phyloP scores from a whole-genome alignment of 768 basidiomycete species.

The Mycena venus region DNA sequence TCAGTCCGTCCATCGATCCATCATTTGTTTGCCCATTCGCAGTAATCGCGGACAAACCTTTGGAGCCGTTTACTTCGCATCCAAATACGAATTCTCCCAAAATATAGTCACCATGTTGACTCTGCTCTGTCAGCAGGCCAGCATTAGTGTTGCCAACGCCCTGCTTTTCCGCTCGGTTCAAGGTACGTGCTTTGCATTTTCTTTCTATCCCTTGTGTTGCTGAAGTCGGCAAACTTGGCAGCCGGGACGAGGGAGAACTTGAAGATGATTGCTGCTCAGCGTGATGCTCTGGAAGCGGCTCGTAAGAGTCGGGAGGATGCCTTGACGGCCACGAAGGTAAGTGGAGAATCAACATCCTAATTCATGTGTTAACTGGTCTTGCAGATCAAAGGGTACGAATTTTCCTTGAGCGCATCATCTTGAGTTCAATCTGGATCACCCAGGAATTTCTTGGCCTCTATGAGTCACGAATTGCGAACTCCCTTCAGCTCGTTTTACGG shows the following conservation, averaged over 20 bases:
- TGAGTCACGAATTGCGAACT: slow-evolving; percentile 84
- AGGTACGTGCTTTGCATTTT: neutral
- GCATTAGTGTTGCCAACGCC: slow-evolving; percentile 81
- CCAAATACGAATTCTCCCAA: slow-evolving; percentile 73
- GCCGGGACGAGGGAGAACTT: slow-evolving; percentile 80
- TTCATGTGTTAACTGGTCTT: neutral
- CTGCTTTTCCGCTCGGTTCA: slow-evolving; percentile 55
- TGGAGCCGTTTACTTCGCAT: slow-evolving; percentile 77
- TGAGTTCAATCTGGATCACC: neutral
- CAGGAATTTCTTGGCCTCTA: slow-evolving; percentile 81
- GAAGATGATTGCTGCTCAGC: slow-evolving; percentile 82
- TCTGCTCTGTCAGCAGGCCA: slow-evolving; percentile 79
- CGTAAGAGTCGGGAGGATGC: slow-evolving; percentile 80
- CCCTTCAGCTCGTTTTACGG: slow-evolving; percentile 88
- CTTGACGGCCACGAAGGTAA: slow-evolving; percentile 78
- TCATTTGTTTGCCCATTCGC: slow-evolving; percentile 79
- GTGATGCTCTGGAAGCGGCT: slow-evolving; percentile 77
- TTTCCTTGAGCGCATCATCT: neutral
- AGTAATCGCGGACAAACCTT: slow-evolving; percentile 84
- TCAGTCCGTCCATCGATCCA: slow-evolving; percentile 70
- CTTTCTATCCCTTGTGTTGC: neutral
- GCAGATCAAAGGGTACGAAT: slow-evolving; percentile 67
- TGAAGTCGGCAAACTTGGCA: slow-evolving; percentile 37
- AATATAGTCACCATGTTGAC: slow-evolving; percentile 73
- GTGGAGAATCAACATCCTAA: slow-evolving; percentile 6